Evolutionary conservation across 2,329 filamentous ascomycete genomes (phyloP), one percentile per base, ranked within the genome.

Genomic region (Xylariaceae sp.): DNA sequence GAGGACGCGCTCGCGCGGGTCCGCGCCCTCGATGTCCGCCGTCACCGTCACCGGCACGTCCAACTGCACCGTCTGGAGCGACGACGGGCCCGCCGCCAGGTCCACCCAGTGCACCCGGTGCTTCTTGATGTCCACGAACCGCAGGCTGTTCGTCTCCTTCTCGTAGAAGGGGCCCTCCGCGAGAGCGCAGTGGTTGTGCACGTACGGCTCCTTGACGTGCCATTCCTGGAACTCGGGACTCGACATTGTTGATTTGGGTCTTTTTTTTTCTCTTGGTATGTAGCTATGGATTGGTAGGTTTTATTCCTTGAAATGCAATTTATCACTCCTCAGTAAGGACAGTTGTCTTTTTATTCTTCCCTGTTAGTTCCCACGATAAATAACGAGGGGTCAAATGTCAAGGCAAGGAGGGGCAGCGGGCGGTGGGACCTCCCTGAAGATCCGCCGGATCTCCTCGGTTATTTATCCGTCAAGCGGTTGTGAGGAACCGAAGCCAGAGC

Each of bases 71-170:
- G 84, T 82, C 48, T 78, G 70, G 44, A 84, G 60, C 26, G 83
- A 85, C 4, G 66, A 65, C 12, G 77, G 76, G 0, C 82, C 84
- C 43, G 74, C 66, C 33, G 62, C 58, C 16, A 94, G 68, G 52
- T 86, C 74, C 43, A 92, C 72, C 33, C 74, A 73, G 66, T 92
- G 83, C 31, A 95, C 58, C 45, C 80, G 78, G 58, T 84, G 75
- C 58, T 83, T 78, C 61, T 82, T 83, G 63, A 95, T 89, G 63
- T 96, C 89, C 46, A 89, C 78, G 60, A 88, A 88, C 48, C 85
- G 83, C 42, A 90, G 66, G 32, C 69, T 73, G 59, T 85, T 73
- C 35, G 73, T 78, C 15, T 65, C 66, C 42, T 73, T 67, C 60
- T 88, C 83, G 66, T 80, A 87, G 65, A 79, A 87, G 1, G 85